Conservation (phyloP, 1,284 basidiomycete species). For the Apiotrichum mycotoxinovorans region DNA sequence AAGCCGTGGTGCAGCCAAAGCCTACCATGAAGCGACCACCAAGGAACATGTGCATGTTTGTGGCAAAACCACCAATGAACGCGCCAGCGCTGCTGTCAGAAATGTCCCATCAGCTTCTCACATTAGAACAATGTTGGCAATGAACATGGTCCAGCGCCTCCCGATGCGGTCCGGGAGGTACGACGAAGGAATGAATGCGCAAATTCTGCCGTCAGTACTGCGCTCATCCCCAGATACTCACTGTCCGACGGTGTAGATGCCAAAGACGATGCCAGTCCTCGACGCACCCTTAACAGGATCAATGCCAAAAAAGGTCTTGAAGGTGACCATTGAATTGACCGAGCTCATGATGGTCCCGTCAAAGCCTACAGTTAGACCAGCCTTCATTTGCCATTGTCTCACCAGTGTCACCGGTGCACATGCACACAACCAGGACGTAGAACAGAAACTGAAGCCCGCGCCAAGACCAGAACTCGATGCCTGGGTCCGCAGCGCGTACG, state of each 20-base stretch:
- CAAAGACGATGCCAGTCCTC: conserved; percentile 24
- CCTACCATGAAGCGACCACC: conserved; percentile 57
- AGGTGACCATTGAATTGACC: conserved; percentile 12
- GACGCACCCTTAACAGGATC: background rate
- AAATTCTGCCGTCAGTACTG: conserved; percentile 53
- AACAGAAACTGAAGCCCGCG: conserved; percentile 51
- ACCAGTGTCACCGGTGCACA: conserved; percentile 46
- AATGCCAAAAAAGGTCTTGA: conserved; percentile 13
- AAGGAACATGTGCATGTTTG: conserved; percentile 52
- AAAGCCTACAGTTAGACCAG: conserved; percentile 2
- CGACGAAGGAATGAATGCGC: conserved; percentile 42
- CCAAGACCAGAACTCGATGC: conserved; percentile 50
- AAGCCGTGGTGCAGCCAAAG: conserved; percentile 50
- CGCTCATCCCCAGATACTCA: conserved; percentile 35
- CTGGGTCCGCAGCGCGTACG: conserved; percentile 56
- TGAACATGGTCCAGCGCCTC: conserved; percentile 57
- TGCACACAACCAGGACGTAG: conserved; percentile 54
- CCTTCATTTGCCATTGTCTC: no score
- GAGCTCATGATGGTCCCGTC: conserved; percentile 21
- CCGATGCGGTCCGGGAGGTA: conserved; percentile 58
- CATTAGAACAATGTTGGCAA: conserved; percentile 54
- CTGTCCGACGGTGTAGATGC: conserved; percentile 53
- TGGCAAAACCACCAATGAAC: conserved; percentile 55
- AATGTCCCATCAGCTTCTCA: background rate
- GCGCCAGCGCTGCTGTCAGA: conserved; percentile 46